Evolutionary conservation across 2,329 filamentous ascomycete species (phyloP).

Genomic region (Arthrinium puccinioides): DNA sequence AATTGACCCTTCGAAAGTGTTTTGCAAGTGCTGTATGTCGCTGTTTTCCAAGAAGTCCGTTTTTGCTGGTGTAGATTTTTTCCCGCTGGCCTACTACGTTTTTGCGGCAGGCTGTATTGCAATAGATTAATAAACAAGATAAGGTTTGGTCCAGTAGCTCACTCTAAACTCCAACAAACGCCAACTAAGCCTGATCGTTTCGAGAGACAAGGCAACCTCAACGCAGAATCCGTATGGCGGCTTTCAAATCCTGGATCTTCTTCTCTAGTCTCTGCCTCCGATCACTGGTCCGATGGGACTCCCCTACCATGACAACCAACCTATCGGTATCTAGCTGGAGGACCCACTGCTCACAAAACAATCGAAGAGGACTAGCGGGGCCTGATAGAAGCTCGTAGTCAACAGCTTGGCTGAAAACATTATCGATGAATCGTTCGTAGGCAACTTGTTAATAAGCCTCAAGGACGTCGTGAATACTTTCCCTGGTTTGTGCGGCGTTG

Average conservation of each 20-base stretch:
- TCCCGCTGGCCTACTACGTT: too few species aligned
- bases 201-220: too few species aligned
- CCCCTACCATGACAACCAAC: background rate
- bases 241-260: constrained; percentile 2
- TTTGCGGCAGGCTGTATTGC: too few species aligned
- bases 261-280: constrained; percentile 2
- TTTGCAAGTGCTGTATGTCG: too few species aligned
- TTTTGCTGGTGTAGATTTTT: too few species aligned
- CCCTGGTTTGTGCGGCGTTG: background rate
- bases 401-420: background rate
- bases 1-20: too few species aligned
- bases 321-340: background rate
- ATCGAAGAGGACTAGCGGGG: background rate
- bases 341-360: background rate
- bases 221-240: constrained; percentile 5
- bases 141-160: too few species aligned
- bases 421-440: background rate
- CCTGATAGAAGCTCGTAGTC: background rate
- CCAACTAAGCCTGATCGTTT: too few species aligned
- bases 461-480: background rate
- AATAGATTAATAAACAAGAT: too few species aligned
- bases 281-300: constrained; percentile 1
- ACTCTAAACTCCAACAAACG: too few species aligned
- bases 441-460: background rate
- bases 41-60: too few species aligned